phyloP scores from a whole-genome alignment of 257 asterid species.

The Solanum rostratum region DNA sequence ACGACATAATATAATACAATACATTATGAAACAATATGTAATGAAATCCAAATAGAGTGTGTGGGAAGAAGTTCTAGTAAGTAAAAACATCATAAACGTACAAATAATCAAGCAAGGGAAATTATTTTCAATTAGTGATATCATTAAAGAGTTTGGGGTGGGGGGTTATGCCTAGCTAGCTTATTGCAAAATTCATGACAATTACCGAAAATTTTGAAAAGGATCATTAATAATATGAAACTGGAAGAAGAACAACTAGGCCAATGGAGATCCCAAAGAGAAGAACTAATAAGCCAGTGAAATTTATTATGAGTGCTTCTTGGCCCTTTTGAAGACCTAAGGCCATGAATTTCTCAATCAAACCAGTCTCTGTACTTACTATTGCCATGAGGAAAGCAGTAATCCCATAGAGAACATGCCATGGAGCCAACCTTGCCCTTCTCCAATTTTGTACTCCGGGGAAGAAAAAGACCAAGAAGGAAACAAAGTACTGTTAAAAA shows the following conservation, averaged over 20 bases:
- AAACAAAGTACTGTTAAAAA: neutral
- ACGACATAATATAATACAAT: too few species aligned
- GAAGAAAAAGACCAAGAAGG: neutral
- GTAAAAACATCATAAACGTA: neutral
- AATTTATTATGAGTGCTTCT: neutral
- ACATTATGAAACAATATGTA: too few species aligned
- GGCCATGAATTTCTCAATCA: neutral
- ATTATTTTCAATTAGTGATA: neutral
- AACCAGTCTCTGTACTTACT: neutral
- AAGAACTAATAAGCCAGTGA: neutral
- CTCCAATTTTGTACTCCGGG: neutral
- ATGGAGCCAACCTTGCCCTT: conserved; percentile 3
- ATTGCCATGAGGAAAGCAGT: neutral
- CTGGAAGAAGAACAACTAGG: neutral
- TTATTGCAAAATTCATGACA: neutral
- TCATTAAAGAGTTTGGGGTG: too few species aligned
- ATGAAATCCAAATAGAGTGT: too few species aligned
- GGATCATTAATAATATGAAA: neutral
- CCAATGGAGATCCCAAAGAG: neutral
- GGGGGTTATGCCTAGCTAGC: neutral
- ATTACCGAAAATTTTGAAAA: neutral
- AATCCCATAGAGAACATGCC: neutral
- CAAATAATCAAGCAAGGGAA: neutral
- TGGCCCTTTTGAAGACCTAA: neutral
- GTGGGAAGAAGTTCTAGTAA: neutral